These are phyloP conservation scores for Colletotrichum lindemuthianum DNA, from an alignment of 2,329 filamentous ascomycete species.

Conservation along the genomic window DNA sequence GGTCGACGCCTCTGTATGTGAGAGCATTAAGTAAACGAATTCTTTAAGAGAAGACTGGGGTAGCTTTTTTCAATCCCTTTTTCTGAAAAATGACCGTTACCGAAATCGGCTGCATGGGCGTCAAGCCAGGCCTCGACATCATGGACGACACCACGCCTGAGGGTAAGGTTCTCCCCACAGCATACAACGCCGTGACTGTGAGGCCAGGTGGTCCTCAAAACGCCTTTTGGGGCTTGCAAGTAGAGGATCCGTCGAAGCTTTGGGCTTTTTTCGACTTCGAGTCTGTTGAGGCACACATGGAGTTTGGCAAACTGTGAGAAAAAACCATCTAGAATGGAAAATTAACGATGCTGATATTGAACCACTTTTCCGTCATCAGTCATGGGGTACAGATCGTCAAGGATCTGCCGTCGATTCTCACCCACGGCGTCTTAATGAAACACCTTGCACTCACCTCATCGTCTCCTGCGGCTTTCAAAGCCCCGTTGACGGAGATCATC, in stretches of 20 bases:
- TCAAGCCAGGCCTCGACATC: conserved; percentile 37
- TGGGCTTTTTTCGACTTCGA: conserved; percentile 42
- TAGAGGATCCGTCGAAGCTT: conserved; percentile 37
- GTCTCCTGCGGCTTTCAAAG: conserved; percentile 30
- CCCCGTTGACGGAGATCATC: conserved; percentile 36
- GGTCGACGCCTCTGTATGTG: too few relatives aligned
- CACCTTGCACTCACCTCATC: conserved; percentile 36
- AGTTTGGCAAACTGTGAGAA: conserved; percentile 38
- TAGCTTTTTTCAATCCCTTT: not conserved
- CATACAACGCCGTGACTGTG: conserved; percentile 31
- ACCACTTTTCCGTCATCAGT: conserved; percentile 2
- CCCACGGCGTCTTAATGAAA: conserved; percentile 37
- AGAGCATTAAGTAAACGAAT: too few relatives aligned
- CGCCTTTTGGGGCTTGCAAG: conserved; percentile 38
- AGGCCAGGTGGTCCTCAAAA: conserved; percentile 37
- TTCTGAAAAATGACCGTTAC: conserved; percentile 30
- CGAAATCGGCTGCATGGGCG: conserved; percentile 38
- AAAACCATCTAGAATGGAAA: not conserved
- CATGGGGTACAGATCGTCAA: conserved; percentile 34
- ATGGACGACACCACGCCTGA: conserved; percentile 37
- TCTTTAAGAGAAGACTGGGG: too few relatives aligned
- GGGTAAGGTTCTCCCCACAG: conserved; percentile 33
- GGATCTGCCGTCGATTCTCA: conserved; percentile 37
- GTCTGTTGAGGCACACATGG: conserved; percentile 39
- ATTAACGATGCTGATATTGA: not conserved